phyloP scores from a whole-genome alignment of 805 yeast genomes.

The Nakazawaea siamensis region DNA sequence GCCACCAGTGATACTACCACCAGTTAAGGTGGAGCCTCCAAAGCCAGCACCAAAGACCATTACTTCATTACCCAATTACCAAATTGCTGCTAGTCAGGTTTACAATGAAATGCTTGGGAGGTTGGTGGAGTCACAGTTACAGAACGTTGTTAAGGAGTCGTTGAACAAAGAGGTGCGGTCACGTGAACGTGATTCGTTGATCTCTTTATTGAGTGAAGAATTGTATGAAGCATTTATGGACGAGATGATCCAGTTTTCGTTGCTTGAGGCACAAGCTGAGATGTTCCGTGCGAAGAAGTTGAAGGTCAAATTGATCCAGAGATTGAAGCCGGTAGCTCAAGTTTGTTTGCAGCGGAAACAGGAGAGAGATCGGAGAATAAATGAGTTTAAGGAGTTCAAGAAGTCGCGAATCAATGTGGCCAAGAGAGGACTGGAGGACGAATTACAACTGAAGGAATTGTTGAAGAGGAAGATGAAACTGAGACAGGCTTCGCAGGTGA shows the following conservation, averaged over 20 bases:
- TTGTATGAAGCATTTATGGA: slow-evolving; percentile 53
- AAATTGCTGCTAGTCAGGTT: background rate
- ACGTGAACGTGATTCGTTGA: slow-evolving; percentile 17
- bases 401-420: slow-evolving; percentile 11
- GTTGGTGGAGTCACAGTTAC: slow-evolving; percentile 13
- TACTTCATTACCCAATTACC: background rate
- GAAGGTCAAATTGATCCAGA: slow-evolving; percentile 22
- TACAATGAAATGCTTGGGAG: background rate
- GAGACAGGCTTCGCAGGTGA: slow-evolving; percentile 10
- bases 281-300: slow-evolving; percentile 23
- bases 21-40: too few species aligned
- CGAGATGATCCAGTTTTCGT: slow-evolving; percentile 40
- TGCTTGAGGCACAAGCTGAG: slow-evolving; percentile 39
- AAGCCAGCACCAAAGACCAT: background rate
- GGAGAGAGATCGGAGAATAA: slow-evolving; percentile 27
- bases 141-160: slow-evolving; percentile 13
- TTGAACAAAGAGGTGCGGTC: slow-evolving; percentile 4
- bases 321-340: slow-evolving; percentile 23
- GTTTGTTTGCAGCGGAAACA: slow-evolving; percentile 17
- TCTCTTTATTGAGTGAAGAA: slow-evolving; percentile 37
- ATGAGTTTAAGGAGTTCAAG: slow-evolving; percentile 25
- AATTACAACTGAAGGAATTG: too few species aligned
- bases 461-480: slow-evolving; percentile 10
- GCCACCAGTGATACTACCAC: background rate
- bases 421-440: slow-evolving; percentile 1